Conservation (phyloP, 176 grass and related monocot genomes). For the Avena atlantica region DNA sequence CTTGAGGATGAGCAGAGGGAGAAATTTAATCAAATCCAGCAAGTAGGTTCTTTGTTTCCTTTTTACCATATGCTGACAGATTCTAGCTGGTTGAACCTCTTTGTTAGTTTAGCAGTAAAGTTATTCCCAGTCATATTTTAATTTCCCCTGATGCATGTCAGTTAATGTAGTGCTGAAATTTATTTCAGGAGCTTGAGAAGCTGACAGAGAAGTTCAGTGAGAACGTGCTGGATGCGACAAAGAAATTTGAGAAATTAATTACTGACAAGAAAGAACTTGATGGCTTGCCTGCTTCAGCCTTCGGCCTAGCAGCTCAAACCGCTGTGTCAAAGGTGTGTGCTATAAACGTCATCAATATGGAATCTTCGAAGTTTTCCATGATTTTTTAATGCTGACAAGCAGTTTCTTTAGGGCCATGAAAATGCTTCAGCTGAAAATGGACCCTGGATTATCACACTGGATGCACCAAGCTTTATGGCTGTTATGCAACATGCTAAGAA, state of each 20-base stretch:
- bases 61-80: not conserved
- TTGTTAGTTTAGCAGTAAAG: too few species aligned
- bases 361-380: not conserved
- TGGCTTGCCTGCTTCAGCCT: conserved; percentile 77
- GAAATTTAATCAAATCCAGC: conserved; percentile 92
- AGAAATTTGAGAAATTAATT: conserved; percentile 92
- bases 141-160: not conserved
- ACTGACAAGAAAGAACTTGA: conserved; percentile 91
- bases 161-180: conserved; percentile 16
- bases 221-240: conserved; percentile 95
- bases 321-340: conserved; percentile 70
- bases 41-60: conserved; percentile 45
- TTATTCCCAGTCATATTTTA: not conserved
- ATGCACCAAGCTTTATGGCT: conserved; percentile 82
- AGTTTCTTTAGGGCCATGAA: conserved; percentile 74
- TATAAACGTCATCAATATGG: not conserved
- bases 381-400: not conserved
- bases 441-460: conserved; percentile 94
- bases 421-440: conserved; percentile 91
- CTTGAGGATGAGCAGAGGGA: conserved; percentile 86
- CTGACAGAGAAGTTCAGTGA: conserved; percentile 91
- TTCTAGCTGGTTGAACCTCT: not conserved
- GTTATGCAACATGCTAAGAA: conserved; percentile 96
- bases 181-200: conserved; percentile 92
- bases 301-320: conserved; percentile 89